A percentile compares a stretch with the other conserved stretches of the same genome.
Evolutionary conservation across 495 filamentous ascomycete genomes (phyloP).

Genomic region (Umbilicaria muhlenbergii): DNA sequence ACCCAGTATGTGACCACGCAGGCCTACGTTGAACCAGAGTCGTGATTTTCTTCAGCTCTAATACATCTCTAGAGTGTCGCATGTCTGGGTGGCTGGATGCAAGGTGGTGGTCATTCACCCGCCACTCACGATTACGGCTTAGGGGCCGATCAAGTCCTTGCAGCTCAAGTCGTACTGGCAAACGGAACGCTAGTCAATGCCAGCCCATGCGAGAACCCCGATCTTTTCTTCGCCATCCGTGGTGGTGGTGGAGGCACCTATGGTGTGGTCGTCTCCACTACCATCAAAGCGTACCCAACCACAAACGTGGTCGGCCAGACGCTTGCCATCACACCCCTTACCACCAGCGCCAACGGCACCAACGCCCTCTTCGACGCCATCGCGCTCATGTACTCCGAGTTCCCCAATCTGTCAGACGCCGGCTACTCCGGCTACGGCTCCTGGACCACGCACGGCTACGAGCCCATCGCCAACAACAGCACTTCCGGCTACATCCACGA

Average conservation of each 20-base stretch:
- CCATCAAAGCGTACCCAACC: slow-evolving; percentile 27
- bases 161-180: slow-evolving; percentile 36
- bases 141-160: slow-evolving; percentile 28
- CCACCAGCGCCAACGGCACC: not conserved
- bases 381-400: slow-evolving; percentile 11
- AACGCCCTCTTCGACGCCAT: slow-evolving; percentile 15
- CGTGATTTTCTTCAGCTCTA: not conserved
- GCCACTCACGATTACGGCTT: slow-evolving; percentile 16
- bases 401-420: slow-evolving; percentile 11
- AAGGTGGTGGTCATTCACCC: slow-evolving; percentile 24
- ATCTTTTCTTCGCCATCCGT: slow-evolving; percentile 46
- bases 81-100: slow-evolving; percentile 25
- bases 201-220: slow-evolving; percentile 30
- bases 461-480: slow-evolving; percentile 12
- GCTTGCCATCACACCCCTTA: slow-evolving; percentile 17
- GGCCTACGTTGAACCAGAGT: not conserved
- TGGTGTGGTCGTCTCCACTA: slow-evolving; percentile 28
- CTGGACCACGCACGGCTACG: slow-evolving; percentile 18
- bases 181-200: slow-evolving; percentile 36
- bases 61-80: slow-evolving; percentile 18
- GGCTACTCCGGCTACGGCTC: slow-evolving; percentile 20
- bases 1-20: slow-evolving; percentile 11
- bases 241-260: slow-evolving; percentile 36
- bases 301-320: slow-evolving; percentile 21
- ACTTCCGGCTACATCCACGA: slow-evolving; percentile 21